Conservation (phyloP, 2,329 filamentous ascomycete genomes). For the Fusarium bulbicola region DNA sequence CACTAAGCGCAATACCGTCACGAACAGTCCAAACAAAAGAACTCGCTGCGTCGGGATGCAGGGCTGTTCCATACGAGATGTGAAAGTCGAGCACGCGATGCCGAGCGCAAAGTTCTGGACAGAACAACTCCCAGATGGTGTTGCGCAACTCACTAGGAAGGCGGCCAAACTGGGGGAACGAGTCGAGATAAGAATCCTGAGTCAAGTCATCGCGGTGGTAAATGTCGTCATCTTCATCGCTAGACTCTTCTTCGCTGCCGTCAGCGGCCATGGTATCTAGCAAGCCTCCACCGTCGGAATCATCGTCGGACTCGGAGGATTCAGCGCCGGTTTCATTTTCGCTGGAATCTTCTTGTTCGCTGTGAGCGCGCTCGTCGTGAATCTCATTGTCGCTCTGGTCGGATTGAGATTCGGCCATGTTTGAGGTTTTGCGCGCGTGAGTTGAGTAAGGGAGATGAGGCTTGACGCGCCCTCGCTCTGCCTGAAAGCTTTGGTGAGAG, state of each 20-base stretch:
- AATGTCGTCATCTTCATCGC: conserved; percentile 11
- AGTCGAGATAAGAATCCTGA: background rate
- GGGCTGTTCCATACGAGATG: conserved; percentile 19
- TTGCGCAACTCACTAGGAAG: conserved; percentile 46
- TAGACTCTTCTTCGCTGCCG: conserved; percentile 33
- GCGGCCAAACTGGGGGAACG: conserved; percentile 42
- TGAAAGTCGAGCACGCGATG: conserved; percentile 45
- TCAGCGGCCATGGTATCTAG: conserved; percentile 40
- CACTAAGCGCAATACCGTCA: conserved; percentile 37
- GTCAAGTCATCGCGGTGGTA: background rate
- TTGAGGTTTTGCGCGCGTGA: background rate
- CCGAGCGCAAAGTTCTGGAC: conserved; percentile 41
- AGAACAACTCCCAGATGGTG: conserved; percentile 46
- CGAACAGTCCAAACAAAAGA: conserved; percentile 25
- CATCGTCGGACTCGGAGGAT: conserved; percentile 14
- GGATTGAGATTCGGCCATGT: conserved; percentile 18
- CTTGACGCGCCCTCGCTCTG: conserved; percentile 16
- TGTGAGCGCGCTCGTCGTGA: background rate
- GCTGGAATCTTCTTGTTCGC: background rate
- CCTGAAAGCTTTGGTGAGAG: conserved; percentile 2
- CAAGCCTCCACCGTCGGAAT: conserved; percentile 34
- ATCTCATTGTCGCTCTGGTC: conserved; percentile 3
- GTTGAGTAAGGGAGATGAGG: background rate
- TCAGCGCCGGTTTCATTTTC: conserved; percentile 19
- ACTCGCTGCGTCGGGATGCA: conserved; percentile 1